Conservation (phyloP, 1,139 yeast genomes). For the Zygotorulaspora mrakii region DNA sequence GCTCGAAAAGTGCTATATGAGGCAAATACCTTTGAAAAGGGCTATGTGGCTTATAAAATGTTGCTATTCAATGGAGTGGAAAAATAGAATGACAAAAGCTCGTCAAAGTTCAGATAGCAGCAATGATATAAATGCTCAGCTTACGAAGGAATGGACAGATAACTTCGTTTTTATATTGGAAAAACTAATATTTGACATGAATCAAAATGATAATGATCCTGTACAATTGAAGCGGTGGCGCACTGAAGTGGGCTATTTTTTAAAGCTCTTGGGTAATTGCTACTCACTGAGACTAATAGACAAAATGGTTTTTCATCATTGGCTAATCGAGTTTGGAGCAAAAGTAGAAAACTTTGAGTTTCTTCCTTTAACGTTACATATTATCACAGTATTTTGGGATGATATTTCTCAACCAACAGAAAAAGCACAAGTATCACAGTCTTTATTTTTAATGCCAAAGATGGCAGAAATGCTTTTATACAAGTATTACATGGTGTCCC, state of each 20-base stretch:
- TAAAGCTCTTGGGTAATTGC: slow-evolving; percentile 58
- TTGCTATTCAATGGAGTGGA: slow-evolving; percentile 75
- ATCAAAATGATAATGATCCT: slow-evolving; percentile 30
- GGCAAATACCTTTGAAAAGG: slow-evolving; percentile 65
- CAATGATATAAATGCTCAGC: slow-evolving; percentile 47
- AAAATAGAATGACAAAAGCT: slow-evolving; percentile 59
- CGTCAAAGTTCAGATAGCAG: slow-evolving; percentile 25
- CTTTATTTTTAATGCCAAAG: slow-evolving; percentile 51
- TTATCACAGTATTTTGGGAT: slow-evolving; percentile 68
- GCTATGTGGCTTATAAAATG: slow-evolving; percentile 91
- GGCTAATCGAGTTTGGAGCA: slow-evolving; percentile 57
- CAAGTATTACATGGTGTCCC: slow-evolving; percentile 34
- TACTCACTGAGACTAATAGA: slow-evolving; percentile 68
- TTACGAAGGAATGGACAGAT: slow-evolving; percentile 86
- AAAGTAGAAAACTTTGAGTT: slow-evolving; percentile 45
- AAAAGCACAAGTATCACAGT: slow-evolving; percentile 10
- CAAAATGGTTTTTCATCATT: slow-evolving; percentile 54
- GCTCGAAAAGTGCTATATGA: slow-evolving; percentile 65
- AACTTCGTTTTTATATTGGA: slow-evolving; percentile 31
- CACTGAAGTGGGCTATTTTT: slow-evolving; percentile 52
- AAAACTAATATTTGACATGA: slow-evolving; percentile 33
- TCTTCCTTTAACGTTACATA: slow-evolving; percentile 51
- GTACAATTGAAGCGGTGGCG: slow-evolving; percentile 44
- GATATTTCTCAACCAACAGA: slow-evolving; percentile 41
- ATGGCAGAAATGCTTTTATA: slow-evolving; percentile 53